Base-by-base conservation (phyloP, 1,139 yeast genomes). In the Arxiozyma slooffiae region DNA sequence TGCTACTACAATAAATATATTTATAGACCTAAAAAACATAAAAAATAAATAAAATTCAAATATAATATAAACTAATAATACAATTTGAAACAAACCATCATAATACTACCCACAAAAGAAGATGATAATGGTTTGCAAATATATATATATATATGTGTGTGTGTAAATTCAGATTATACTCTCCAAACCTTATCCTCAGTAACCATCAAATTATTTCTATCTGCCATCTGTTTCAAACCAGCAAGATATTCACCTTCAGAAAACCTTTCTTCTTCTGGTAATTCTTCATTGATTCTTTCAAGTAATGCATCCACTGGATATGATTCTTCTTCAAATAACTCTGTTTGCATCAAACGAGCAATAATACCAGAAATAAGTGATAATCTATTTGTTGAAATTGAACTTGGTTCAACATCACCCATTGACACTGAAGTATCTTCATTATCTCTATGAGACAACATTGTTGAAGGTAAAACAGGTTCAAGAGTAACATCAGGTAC, bases 101-200 rank as follows among this genome's bases (percentile, higher is more conserved):
- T 14, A 26, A 5, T 26, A 5, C 34, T 14, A 26, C 34, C 34
- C 14, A 4, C 3, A 4, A 4, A 26, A 26, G n/a, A 26, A 26
- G 9, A 9, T 2, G 34, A 26, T 26, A 26, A 26, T 26, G 34
- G 14, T 26, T 26, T 26, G 14, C 7, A 26, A 8, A 26, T 7
- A 26, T 26, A 26, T 20, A 30, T 30, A 17, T 20, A 23, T 7
- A 37, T 18, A 16, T 17, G 39, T 38, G 21, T 26, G 18, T 41
- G 24, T 23, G 14, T 22, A n/a, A 7, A 22, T 7, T 11, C 22
- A 9, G 11, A 17, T 48, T 34, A 57, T 20, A 81, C 77, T 66
- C 76, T 75, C 78, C 80, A 82, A 43, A 83, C 75, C 63, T 78
- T 78, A 36, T 78, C 85, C 48, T 81, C 88, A 38, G 80, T 76